Evolutionary conservation across 352 stramenopile genomes (phyloP).

Genomic region (Phytophthora aleatoria): DNA sequence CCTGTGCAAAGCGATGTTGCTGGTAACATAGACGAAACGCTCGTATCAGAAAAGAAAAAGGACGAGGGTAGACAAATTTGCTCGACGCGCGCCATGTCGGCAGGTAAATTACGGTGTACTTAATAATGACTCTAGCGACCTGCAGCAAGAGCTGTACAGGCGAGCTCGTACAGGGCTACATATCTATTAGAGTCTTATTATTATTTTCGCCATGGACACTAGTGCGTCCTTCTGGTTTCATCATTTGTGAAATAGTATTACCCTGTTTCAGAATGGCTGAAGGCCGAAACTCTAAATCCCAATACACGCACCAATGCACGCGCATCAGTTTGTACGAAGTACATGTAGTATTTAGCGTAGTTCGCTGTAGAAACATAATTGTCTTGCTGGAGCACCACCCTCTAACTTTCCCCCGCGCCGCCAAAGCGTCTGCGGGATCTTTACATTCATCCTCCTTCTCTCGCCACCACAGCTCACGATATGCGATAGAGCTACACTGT

Average conservation of each 20-base stretch:
- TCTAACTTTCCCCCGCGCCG: constrained; percentile 25
- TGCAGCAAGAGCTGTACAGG: neutral
- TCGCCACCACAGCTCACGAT: neutral
- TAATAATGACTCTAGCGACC: too few species aligned
- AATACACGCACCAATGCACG: too few species aligned
- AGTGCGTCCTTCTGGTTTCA: too few species aligned
- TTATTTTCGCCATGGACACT: too few species aligned
- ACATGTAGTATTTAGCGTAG: constrained; percentile 8
- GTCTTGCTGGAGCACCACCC: constrained; percentile 1
- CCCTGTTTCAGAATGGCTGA: too few species aligned
- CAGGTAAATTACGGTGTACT: neutral
- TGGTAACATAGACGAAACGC: neutral
- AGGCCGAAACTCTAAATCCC: neutral
- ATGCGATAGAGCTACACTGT: constrained; percentile 4
- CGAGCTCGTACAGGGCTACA: neutral
- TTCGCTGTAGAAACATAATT: constrained; percentile 16
- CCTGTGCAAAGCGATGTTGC: constrained; percentile 20
- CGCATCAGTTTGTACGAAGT: constrained; percentile 5
- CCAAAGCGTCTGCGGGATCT: constrained; percentile 16
- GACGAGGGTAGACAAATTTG: neutral
- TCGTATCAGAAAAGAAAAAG: constrained; percentile 2
- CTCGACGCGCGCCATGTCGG: constrained; percentile 5
- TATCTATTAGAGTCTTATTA: too few species aligned
- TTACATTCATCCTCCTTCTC: constrained; percentile 3
- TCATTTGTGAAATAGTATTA: too few species aligned